Percentiles rank a stretch among this genome's conserved stretches.
These are phyloP conservation scores for Ascochyta koolunga DNA, from an alignment of 2,329 filamentous ascomycete genomes.

Conservation along the genomic window DNA sequence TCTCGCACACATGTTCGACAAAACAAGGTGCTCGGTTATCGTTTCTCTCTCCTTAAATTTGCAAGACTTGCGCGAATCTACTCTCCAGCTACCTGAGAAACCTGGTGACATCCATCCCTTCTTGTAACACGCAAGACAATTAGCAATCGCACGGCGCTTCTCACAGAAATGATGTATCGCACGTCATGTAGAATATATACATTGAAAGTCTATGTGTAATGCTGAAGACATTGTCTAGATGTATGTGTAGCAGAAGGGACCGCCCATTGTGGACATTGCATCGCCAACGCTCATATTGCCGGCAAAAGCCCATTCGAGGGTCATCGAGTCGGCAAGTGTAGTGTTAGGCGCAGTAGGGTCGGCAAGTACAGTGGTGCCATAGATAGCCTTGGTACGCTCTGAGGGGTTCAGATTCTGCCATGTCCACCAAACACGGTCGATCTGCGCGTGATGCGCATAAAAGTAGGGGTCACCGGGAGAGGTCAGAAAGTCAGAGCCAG, in stretches of 20 bases:
- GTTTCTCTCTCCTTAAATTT: too few relatives aligned
- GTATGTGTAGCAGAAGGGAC: constrained; percentile 57
- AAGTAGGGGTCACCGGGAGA: constrained; percentile 46
- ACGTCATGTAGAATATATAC: neutral
- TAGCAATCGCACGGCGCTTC: neutral
- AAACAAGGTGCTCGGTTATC: too few relatives aligned
- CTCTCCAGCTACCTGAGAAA: too few relatives aligned
- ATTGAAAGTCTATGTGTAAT: constrained; percentile 7
- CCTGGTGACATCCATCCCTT: too few relatives aligned
- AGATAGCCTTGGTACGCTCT: constrained; percentile 48
- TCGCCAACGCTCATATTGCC: constrained; percentile 46
- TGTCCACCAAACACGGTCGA: constrained; percentile 57
- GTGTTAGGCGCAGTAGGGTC: constrained; percentile 52
- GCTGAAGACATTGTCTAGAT: constrained; percentile 19
- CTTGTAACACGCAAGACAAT: too few relatives aligned
- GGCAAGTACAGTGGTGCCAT: constrained; percentile 52
- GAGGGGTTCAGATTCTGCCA: constrained; percentile 55
- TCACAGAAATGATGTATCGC: too few relatives aligned
- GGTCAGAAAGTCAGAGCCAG: constrained; percentile 53
- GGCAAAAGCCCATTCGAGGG: constrained; percentile 47
- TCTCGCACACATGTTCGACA: too few relatives aligned
- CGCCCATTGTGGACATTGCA: constrained; percentile 52
- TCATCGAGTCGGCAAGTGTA: constrained; percentile 53
- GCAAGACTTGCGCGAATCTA: neutral
- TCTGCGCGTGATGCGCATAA: constrained; percentile 52